phyloP scores from a whole-genome alignment of 805 yeast species.

The Ogataea minuta region DNA sequence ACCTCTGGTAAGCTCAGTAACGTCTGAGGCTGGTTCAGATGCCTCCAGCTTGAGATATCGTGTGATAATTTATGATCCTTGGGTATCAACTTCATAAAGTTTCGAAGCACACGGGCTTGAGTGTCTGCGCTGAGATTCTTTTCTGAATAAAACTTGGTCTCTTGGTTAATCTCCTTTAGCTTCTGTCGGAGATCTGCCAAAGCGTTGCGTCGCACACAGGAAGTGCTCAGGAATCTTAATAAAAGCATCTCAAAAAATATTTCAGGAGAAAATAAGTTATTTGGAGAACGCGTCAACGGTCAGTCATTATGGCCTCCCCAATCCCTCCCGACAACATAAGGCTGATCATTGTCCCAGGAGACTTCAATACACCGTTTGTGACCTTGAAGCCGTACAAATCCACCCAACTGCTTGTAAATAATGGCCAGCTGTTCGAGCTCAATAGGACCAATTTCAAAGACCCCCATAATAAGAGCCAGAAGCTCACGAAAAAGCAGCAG shows the following conservation, averaged over 20 bases:
- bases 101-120: slow-evolving; percentile 16
- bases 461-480: slow-evolving; percentile 29
- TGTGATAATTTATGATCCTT: slow-evolving; percentile 1
- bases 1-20: slow-evolving; percentile 9
- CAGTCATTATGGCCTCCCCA: not conserved
- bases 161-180: not conserved
- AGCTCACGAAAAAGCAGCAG: slow-evolving; percentile 29
- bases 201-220: slow-evolving; percentile 1
- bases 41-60: slow-evolving; percentile 6
- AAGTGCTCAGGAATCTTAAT: slow-evolving; percentile 1
- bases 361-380: not conserved
- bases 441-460: slow-evolving; percentile 39
- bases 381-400: slow-evolving; percentile 3
- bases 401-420: slow-evolving; percentile 18
- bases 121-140: slow-evolving; percentile 9
- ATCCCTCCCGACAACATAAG: slow-evolving; percentile 10
- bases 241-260: not conserved
- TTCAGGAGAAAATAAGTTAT: not conserved
- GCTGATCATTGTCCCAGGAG: slow-evolving; percentile 18
- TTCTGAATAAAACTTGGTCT: slow-evolving; percentile 10
- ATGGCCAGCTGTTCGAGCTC: slow-evolving; percentile 38
- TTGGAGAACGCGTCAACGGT: slow-evolving; percentile 4
- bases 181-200: not conserved
- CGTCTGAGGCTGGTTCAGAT: slow-evolving; percentile 6
- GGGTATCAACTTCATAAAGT: slow-evolving; percentile 9